Evolutionary conservation across 169 alveolate species (phyloP), one percentile per base, ranked within the genome.

Genomic region (Plasmodium chabaudi): DNA sequence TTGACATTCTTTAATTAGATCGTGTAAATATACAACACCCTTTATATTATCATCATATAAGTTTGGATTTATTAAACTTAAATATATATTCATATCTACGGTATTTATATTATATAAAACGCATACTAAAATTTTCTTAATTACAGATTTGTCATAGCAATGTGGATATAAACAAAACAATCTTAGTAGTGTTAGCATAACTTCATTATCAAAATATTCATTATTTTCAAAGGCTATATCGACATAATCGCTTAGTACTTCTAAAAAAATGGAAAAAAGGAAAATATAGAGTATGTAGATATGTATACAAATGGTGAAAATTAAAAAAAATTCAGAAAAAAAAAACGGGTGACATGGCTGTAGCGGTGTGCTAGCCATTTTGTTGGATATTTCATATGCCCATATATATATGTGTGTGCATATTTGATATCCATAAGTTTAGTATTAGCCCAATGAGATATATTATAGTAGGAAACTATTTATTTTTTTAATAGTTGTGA

Each of bases 111-210:
- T 82, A 21, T 82, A 82, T 17, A 82, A 72, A 15, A 69, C 90
- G 13, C 90, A 68, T 39, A 82, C 67, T 27, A 82, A 72, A 4
- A 82, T 82, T 82, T 82, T 82, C 47, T 82, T 82, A 42, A 82
- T 68, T 82, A 56, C 72, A 4, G 44, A 21, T 69, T 57, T 82
- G n/a, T 82, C 90, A 12, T 67, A 82, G 49, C 90, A 82, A 61
- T 82, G 90, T 1, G 90, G 90, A 21, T 82, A 82, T 17, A 82
- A 23, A 53, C 90, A 82, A 59, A 82, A 82, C n/a, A 82, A 53
- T 47, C 90, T 82, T 56, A 82, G 27, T 44, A 82, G 49, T 10
- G 86, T 69, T 19, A 82, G 72, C 90, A 82, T 82, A 21, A 82
- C 90, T 55, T 82, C 90, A 25, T 82, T 82, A 46, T 82, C 90